Base-by-base conservation (phyloP, 2,329 filamentous ascomycete genomes). In the Talaromyces sp. region DNA sequence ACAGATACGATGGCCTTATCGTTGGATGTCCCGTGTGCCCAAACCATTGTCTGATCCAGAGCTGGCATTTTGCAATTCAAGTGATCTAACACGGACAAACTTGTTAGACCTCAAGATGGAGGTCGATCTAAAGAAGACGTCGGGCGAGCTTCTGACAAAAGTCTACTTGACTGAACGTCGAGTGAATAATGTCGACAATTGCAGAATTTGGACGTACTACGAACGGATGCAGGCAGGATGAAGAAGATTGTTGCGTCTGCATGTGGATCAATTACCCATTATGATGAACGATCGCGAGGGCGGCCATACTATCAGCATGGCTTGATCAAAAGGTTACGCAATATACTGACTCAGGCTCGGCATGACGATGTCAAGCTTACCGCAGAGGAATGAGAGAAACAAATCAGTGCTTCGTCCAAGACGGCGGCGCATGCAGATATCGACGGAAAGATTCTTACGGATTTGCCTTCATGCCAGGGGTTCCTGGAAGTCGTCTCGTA, bases 231-330 rank as follows among this genome's bases (percentile, higher is more conserved):
- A 57, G 11, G 28, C 37, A 42, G 14, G 28, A 42, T 57, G 25
- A 57, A 31, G 16, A 57, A 42, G 23, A 57, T 42, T 12, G 25
- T 42, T 18, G 55, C 55, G 5, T 57, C 44, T 31, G 37, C 55
- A 57, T 57, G 23, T 42, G 55, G 55, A 57, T 57, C 37, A 16
- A 44, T 57, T 42, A 44, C 37, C 9, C 33, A n/a, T 28, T 21
- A 2, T 44, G 8, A 33, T 2, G 16, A 25, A 3, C 37, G 37
- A 21, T 42, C 37, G 11, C 9, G 23, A 16, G 23, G 14, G 9
- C 11, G 37, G 37, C 44, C 55, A 42, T 57, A 14, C 18, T 44
- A 31, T 31, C 37, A 57, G 21, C 37, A 42, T 18, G 37, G 37
- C 28, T 31, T 52, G 25, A 33, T 52, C 8, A 52, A 52, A 16